Conservation (phyloP, 2,329 filamentous ascomycete genomes). For the Aspergillus sp. region DNA sequence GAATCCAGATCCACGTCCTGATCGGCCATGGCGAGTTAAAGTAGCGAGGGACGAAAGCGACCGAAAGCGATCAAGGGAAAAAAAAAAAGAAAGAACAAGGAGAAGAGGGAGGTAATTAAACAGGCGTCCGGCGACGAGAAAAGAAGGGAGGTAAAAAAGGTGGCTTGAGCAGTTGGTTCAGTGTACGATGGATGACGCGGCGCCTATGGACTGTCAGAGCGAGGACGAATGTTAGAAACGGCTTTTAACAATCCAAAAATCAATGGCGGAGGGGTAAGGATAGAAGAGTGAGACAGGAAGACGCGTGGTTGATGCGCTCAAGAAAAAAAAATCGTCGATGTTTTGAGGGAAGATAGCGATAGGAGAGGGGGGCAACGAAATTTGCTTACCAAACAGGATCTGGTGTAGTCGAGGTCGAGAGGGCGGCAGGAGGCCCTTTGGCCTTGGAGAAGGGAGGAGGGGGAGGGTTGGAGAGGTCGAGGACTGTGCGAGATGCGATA, state of each 20-base stretch:
- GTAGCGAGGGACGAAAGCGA: slow-evolving; percentile 28
- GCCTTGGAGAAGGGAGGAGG: slow-evolving; percentile 24
- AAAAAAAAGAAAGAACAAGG: slow-evolving; percentile 19
- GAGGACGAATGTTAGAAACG: slow-evolving; percentile 14
- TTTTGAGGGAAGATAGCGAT: slow-evolving; percentile 5
- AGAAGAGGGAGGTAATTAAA: slow-evolving; percentile 25
- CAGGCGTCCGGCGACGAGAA: slow-evolving; percentile 19
- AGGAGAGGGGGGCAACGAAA: slow-evolving; percentile 10
- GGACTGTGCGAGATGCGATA: slow-evolving; percentile 13
- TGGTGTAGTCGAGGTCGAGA: slow-evolving; percentile 25
- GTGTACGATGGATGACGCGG: slow-evolving; percentile 33
- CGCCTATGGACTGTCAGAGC: slow-evolving; percentile 30
- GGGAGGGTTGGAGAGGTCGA: slow-evolving; percentile 23
- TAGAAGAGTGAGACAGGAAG: background rate
- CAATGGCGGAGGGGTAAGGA: background rate
- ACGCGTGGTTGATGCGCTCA: slow-evolving; percentile 22
- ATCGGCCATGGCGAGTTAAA: slow-evolving; percentile 65
- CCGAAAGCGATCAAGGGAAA: slow-evolving; percentile 19
- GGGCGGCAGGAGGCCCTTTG: slow-evolving; percentile 27
- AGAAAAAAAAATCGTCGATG: slow-evolving; percentile 16
- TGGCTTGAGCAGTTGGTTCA: slow-evolving; percentile 28
- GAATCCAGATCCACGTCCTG: slow-evolving; percentile 96
- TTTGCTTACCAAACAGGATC: slow-evolving; percentile 30
- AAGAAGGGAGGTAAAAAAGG: slow-evolving; percentile 30
- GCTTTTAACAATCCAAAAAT: slow-evolving; percentile 7